These are phyloP conservation scores for Aphanomyces cochlioides DNA, from an alignment of 352 stramenopile species.

Conservation along the genomic window DNA sequence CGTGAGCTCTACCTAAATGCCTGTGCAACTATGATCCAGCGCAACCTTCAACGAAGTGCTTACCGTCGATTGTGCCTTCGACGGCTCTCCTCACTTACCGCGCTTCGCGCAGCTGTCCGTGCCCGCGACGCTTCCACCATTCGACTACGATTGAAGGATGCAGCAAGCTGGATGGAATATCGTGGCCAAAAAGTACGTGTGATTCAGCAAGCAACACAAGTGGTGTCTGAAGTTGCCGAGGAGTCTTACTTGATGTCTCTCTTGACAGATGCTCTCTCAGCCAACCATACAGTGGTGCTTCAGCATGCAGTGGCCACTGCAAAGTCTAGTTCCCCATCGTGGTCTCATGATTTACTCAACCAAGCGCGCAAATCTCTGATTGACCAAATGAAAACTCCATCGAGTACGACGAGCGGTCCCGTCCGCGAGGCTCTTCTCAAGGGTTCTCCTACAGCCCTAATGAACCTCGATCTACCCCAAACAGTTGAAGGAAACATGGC, in stretches of 20 bases:
- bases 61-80: conserved; percentile 61
- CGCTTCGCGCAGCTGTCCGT: conserved; percentile 50
- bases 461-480: neutral
- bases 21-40: conserved; percentile 79
- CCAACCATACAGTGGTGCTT: conserved; percentile 54
- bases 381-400: neutral
- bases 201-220: conserved; percentile 44
- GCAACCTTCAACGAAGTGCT: conserved; percentile 67
- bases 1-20: conserved; percentile 75
- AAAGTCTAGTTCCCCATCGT: conserved; percentile 53
- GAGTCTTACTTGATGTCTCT: conserved; percentile 75
- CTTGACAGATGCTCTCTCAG: conserved; percentile 54
- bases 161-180: conserved; percentile 13
- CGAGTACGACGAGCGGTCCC: neutral
- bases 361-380: neutral
- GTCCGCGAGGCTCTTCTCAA: conserved; percentile 7
- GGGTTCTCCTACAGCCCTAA: neutral
- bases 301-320: conserved; percentile 60
- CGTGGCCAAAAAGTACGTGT: conserved; percentile 50
- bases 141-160: conserved; percentile 1
- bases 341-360: conserved; percentile 21
- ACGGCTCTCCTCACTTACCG: conserved; percentile 54
- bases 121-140: conserved; percentile 57
- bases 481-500: neutral
- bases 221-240: conserved; percentile 63